phyloP scores from a whole-genome alignment of 441 rosid species.

The Populus hybrid region DNA sequence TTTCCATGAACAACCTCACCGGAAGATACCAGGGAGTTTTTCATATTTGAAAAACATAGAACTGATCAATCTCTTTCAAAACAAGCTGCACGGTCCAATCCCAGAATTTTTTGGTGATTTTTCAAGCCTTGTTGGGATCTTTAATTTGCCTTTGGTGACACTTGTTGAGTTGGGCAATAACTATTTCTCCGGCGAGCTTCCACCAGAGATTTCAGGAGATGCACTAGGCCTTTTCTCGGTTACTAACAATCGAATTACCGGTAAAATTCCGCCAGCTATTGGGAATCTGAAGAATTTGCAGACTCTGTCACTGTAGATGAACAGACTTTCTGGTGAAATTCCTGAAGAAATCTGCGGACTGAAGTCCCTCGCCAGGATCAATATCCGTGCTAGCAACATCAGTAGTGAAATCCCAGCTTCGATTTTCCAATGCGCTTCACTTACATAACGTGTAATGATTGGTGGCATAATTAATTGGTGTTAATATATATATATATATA shows the following conservation, averaged over 20 bases:
- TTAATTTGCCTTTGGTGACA: constrained; percentile 42
- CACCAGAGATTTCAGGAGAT: constrained; percentile 51
- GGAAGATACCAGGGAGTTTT: constrained; percentile 73
- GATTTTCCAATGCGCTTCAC: constrained; percentile 37
- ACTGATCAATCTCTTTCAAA: constrained; percentile 56
- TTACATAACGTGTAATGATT: constrained; percentile 21
- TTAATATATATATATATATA: no score
- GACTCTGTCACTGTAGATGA: constrained; percentile 41
- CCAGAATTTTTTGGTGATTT: constrained; percentile 67
- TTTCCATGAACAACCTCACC: constrained; percentile 56
- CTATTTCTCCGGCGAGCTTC: constrained; percentile 69
- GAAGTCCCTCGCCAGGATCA: constrained; percentile 43
- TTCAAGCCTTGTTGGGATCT: constrained; percentile 62
- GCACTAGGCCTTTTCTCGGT: constrained; percentile 37
- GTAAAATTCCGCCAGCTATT: constrained; percentile 61
- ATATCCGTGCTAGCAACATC: constrained; percentile 50
- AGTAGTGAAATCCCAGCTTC: constrained; percentile 58
- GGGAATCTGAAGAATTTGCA: constrained; percentile 47
- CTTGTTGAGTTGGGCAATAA: constrained; percentile 60
- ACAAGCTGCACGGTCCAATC: constrained; percentile 56
- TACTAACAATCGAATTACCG: constrained; percentile 59
- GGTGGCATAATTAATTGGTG: no score
- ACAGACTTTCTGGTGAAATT: constrained; percentile 55
- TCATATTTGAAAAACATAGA: constrained; percentile 41
- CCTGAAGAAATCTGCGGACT: constrained; percentile 50